Evolutionary conservation across 1,139 yeast species (phyloP), one percentile per base, ranked within the genome.

Genomic region (Geotrichum macrosporum): DNA sequence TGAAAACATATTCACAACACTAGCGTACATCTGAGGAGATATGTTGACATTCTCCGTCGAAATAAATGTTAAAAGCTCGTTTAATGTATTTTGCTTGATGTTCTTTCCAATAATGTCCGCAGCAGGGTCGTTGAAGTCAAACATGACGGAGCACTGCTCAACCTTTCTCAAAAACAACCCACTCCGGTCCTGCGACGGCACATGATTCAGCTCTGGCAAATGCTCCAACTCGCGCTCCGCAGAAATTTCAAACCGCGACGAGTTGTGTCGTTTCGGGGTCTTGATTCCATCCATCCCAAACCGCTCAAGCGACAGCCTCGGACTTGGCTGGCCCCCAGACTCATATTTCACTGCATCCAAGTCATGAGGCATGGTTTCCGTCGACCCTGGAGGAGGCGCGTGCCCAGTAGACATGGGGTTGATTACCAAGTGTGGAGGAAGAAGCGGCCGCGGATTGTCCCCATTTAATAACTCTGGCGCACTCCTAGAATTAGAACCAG

Each of bases 61-160:
- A 45, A 92, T 84, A 62, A 86, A 92, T 55, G 87, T 94, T 50
- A 88, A 83, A 58, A 92, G 76, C 65, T 92, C 97, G 62, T 84
- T 89, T 49, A 94, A 72, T 1, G 96, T 87, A 47, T 79, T 74
- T 53, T 95, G 74, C 67, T 92, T 92, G 60, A 89, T 78, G 63
- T 92, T 97, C 64, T 92, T 92, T 45, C 97, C 96, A 58, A 85
- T 79, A 48, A 88, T 79, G 66, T 92, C 97, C 51, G 81, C 80
- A 10, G 95, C 84, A 5, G 97, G 95, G 66, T 92, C 97, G 61
- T 80, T 78, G 63, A 92, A 92, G 69, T 92, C 96, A 70, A 92
- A 92, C 72, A 92, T 80, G 35, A 88, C 80, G 64, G 86, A 87
- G 72, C 98, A 92, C 68, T 94, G 98, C 60, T 88, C 95, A 49